Base-by-base conservation (phyloP, 192 early-diverging fungal species). In the Lobosporangium transversale region DNA sequence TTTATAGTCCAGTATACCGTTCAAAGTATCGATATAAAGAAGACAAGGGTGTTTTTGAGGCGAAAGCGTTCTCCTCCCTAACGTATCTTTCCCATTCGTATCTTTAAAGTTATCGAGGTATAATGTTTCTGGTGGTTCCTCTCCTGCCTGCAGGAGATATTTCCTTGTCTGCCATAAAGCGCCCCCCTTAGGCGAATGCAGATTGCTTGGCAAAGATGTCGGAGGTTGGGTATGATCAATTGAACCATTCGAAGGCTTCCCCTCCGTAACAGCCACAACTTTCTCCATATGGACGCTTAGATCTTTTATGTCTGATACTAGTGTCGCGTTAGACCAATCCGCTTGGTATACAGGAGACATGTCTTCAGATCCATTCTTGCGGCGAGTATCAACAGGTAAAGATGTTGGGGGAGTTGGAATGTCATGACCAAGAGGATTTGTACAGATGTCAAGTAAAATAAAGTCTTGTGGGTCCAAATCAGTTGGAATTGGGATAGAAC, bases 401-500 rank as follows among this genome's bases (percentile, higher is more conserved):
- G 64, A 76, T 2, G 35, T 36, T n/a, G 73, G 49, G 9, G 73
- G 63, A 0, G 73, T 62, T 26, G 62, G 36, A 20, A 58, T 58
- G 1, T 52, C 58, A 4, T 67, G 58, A 1, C 33, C 21, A 56
- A 58, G 57, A 12, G 48, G 35, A 2, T 55, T 45, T 14, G 27
- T 50, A 44, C 73, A 76, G 30, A 76, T 32, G 40, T 76, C 73
- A 27, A 76, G 21, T 20, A 76, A 26, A 42, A 76, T 76, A 45
- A 76, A 76, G 29, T 67, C 64, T 20, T 62, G 48, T n/a, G 73
- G 64, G 24, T 76, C 63, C 58, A 76, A 50, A 42, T 76, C 64
- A 3, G 73, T 24, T 4, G 73, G 73, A 53, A 76, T 76, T 24
- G 73, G 53, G 44, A 67, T 37, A 36, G 63, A 67, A 43, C 73